Percentiles rank a stretch among this genome's conserved stretches.
These are phyloP conservation scores for Russula brevipes DNA, from an alignment of 768 basidiomycete species.

Conservation along the genomic window DNA sequence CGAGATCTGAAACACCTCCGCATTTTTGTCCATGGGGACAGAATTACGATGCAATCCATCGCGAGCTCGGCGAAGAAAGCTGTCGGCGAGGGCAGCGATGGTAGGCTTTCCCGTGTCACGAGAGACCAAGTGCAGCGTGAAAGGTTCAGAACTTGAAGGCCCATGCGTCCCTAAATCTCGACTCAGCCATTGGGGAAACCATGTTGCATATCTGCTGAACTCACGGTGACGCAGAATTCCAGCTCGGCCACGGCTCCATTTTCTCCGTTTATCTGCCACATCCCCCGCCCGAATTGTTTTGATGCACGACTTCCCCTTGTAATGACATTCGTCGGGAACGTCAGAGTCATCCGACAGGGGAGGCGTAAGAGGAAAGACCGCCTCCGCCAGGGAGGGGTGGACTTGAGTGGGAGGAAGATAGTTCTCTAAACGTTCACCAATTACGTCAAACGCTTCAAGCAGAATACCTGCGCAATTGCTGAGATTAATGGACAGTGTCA, in stretches of 20 bases:
- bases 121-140: constrained; percentile 22
- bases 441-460: neutral
- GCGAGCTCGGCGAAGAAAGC: constrained; percentile 9
- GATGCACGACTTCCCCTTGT: constrained; percentile 6
- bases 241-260: constrained; percentile 3
- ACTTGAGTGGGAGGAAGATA: constrained; percentile 24
- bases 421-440: constrained; percentile 33
- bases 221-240: constrained; percentile 23
- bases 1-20: constrained; percentile 40
- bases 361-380: constrained; percentile 71
- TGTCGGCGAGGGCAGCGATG: constrained; percentile 21
- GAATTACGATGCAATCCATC: neutral
- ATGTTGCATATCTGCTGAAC: neutral
- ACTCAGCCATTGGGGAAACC: neutral
- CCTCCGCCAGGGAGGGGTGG: constrained; percentile 44
- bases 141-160: neutral
- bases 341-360: constrained; percentile 68
- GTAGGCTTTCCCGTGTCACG: constrained; percentile 24
- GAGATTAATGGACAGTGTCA: neutral
- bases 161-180: neutral
- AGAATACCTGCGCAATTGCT: constrained; percentile 34
- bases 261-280: constrained; percentile 2
- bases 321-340: constrained; percentile 27
- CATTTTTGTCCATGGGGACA: constrained; percentile 4
- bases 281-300: constrained; percentile 9